Evolutionary conservation across 176 grass and related monocot species (phyloP), one percentile per base, ranked within the genome.

Genomic region (Saccharum spontaneum): DNA sequence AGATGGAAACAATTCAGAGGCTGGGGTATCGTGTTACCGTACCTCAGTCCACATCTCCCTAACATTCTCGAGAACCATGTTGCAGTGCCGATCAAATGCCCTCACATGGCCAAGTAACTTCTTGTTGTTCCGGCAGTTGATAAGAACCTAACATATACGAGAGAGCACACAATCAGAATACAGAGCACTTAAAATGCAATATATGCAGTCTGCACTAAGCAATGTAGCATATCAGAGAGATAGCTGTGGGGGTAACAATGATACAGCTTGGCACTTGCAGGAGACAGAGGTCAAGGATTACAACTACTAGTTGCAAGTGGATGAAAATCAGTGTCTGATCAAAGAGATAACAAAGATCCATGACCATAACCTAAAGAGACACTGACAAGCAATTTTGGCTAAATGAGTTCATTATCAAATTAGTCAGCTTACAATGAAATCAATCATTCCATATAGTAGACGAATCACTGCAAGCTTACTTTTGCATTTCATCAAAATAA

Each of bases 41-140:
- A 75, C 91, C 90, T 95, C 97, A 43, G 97, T 98, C 93, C 97
- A 96, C 93, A 98, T 98, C 86, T 98, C 97, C 86, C 91, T 81
- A 23, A 96, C 93, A 67, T 98, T 98, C 86, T 98, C 96, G 22
- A 98, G 88, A 89, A 98, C 96, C 96, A 98, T 98, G 83, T 98
- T 98, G 83, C 93, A 98, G 40, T 94, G 93, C 15, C 93, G 83
- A 89, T 98, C 96, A 86, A 98, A 98, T 46, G 96, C 96, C 67
- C 96, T 95, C 31, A 98, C 93, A 15, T 89, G 91, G 30, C 97
- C 97, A 73, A 98, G 93, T 49, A 95, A 67, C 59, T 95, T 98
- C 84, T 92, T 95, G 81, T 98, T 98, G 93, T 98, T 98, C 73
- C 97, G 87, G 48, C 97, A 95, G 68, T 98, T 98, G 81, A 95